phyloP scores from a whole-genome alignment of 2,329 filamentous ascomycete genomes.

The Trichoderma cornu-damae region DNA sequence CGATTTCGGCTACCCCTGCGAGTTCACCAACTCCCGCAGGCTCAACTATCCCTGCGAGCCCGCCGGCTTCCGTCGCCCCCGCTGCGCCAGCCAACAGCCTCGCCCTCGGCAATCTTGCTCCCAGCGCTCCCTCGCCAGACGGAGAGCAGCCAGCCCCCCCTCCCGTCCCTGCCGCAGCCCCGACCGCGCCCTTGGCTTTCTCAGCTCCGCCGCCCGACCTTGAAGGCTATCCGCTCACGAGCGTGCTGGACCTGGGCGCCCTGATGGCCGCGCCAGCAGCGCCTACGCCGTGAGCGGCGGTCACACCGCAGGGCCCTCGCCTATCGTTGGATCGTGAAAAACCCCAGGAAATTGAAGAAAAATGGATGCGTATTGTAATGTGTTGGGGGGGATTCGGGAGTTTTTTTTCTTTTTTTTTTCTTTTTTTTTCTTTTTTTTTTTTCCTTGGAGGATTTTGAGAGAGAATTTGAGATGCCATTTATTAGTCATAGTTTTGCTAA shows the following conservation, averaged over 20 bases:
- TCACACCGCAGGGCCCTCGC: not conserved
- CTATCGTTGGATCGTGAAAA: not conserved
- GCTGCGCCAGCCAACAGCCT: conserved; percentile 2
- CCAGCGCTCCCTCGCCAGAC: not conserved
- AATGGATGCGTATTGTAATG: not conserved
- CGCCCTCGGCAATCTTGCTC: conserved; percentile 2
- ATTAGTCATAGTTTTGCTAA: conserved; percentile 8
- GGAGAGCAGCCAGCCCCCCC: conserved; percentile 7
- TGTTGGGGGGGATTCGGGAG: too few relatives aligned
- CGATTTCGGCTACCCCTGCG: not conserved
- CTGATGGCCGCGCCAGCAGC: not conserved
- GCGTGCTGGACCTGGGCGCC: conserved; percentile 11
- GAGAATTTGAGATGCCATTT: conserved; percentile 15
- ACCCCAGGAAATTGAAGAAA: not conserved
- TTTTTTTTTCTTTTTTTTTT: too few relatives aligned
- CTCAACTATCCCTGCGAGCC: not conserved
- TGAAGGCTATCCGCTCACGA: conserved; percentile 11
- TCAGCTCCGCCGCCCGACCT: conserved; percentile 9
- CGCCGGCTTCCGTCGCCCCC: not conserved
- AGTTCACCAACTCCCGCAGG: not conserved
- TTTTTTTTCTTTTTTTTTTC: too few relatives aligned
- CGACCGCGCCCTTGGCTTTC: conserved; percentile 3
- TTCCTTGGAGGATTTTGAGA: not conserved
- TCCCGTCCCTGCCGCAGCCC: not conserved
- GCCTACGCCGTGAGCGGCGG: not conserved